Evolutionary conservation across 139 green algal genomes (phyloP).

Genomic region (Pleodorina starrii): DNA sequence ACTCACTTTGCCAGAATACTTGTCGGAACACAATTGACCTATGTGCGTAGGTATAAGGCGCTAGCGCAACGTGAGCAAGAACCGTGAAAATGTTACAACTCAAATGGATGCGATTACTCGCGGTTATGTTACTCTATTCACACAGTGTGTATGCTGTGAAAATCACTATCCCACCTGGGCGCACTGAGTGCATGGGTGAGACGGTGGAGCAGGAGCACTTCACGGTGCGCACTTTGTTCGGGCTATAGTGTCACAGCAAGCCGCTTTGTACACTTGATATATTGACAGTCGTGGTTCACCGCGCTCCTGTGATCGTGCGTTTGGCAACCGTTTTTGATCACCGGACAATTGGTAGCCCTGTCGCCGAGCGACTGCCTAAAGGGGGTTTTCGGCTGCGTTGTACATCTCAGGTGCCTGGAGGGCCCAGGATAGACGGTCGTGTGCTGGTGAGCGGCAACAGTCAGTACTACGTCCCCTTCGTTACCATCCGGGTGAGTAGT

Average conservation of each 20-base stretch:
- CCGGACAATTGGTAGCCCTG: no score
- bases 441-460: conserved; percentile 59
- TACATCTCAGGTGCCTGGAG: conserved; percentile 61
- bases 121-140: not conserved
- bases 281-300: no score
- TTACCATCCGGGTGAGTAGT: conserved; percentile 62
- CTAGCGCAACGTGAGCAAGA: no score
- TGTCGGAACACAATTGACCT: no score
- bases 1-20: no score
- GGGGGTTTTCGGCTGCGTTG: no score
- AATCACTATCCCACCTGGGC: conserved; percentile 47
- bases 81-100: conserved; percentile 5
- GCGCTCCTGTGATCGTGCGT: no score
- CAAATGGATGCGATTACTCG: not conserved
- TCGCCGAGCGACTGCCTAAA: no score
- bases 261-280: no score
- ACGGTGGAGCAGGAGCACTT: conserved; percentile 58
- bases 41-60: no score
- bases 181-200: conserved; percentile 63
- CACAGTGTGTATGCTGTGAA: conserved; percentile 44
- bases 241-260: not conserved
- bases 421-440: conserved; percentile 63
- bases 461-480: conserved; percentile 60
- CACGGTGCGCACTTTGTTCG: conserved; percentile 26
- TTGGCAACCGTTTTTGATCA: no score